Conservation (phyloP, 2,329 filamentous ascomycete genomes). For the Monilinia laxa region DNA sequence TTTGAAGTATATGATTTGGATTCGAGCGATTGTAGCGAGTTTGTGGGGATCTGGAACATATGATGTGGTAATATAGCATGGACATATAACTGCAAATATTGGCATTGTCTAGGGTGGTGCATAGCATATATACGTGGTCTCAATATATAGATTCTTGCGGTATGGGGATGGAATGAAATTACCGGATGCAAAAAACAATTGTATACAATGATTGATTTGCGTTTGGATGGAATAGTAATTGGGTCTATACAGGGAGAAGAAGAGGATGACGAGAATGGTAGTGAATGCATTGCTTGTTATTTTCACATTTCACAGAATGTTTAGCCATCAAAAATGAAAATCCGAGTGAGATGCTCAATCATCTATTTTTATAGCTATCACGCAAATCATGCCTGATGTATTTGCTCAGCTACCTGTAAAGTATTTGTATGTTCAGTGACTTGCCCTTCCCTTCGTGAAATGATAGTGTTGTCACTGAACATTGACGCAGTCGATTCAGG, state of each 20-base stretch:
- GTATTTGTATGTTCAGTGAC: background rate
- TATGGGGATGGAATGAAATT: background rate
- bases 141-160: background rate
- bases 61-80: background rate
- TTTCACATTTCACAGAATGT: background rate
- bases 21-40: background rate
- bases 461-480: background rate
- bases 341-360: background rate
- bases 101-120: constrained; percentile 4
- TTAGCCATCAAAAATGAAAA: background rate
- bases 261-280: background rate
- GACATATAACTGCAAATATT: background rate
- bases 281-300: background rate
- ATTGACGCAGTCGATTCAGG: background rate
- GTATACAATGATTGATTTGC: background rate
- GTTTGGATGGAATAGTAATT: constrained; percentile 8
- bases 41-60: background rate
- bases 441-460: background rate
- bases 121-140: background rate
- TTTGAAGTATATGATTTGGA: background rate
- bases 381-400: background rate
- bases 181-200: background rate
- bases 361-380: background rate
- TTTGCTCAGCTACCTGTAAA: background rate
- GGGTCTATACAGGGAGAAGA: background rate